Base-by-base conservation (phyloP, 1,284 basidiomycete species). In the Papiliotrema terrestris region DNA sequence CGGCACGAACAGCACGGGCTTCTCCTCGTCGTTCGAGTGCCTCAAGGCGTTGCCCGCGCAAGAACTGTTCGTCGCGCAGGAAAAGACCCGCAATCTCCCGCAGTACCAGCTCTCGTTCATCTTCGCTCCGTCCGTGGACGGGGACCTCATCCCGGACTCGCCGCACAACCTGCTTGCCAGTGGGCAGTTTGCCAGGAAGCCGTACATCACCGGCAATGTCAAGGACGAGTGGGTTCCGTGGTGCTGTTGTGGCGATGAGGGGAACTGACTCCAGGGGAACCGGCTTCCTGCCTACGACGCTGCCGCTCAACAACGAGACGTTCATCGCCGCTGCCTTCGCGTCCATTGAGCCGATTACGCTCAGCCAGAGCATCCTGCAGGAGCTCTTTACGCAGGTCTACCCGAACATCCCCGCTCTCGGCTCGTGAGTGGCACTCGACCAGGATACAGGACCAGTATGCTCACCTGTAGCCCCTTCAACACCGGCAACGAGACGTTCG, bases 131-230 rank as follows among this genome's bases (percentile, higher is more conserved):
- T 63, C 60, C 19, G 67, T 71, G 52, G 75, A 77, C 48, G 76
- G 74, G 9, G 67, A 69, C 45, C 45, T 75, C 22, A 61, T 79
- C 37, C 64, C 71, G 13, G 63, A 63, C 29, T 64, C 65, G 3
- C 67, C 77, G n/a, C 57, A 67, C 49, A 51, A 54, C 23, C 59
- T 77, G 29, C 45, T 78, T 15, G 56, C 56, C 8, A 42, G 63
- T 43, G 73, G 72, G 20, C 47, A 60, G 36, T 71, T 75, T 51
- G 63, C 66, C 0, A 64, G 67, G 29, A 67, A 72, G 13, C 76
- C 78, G 0, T 76, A 74, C 55, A 73, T 78, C 50, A 65, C 67
- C 14, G 74, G 78, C 17, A 72, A 71, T 57, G 58, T 56, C 56
- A 60, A 65, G 26, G 74, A 76, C 53, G 74, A 76, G 68, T 71